These are phyloP conservation scores for Filobasidium wieringae DNA, from an alignment of 768 basidiomycete species.

Conservation along the genomic window DNA sequence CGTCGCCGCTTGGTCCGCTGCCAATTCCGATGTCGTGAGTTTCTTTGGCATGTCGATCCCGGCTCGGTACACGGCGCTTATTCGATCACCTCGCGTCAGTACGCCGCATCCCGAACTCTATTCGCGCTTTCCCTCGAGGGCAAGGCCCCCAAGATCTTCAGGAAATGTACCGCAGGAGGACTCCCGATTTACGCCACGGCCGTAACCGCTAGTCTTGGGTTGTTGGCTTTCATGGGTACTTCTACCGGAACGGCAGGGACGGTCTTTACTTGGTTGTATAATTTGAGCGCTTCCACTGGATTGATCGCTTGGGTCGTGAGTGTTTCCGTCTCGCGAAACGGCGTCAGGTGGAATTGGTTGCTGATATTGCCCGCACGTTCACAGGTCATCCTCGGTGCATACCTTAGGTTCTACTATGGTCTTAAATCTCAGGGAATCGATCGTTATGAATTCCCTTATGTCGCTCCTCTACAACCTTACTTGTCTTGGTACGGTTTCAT, in stretches of 20 bases:
- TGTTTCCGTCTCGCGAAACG: conserved; percentile 8
- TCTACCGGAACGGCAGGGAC: conserved; percentile 1
- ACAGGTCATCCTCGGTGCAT: conserved; percentile 14
- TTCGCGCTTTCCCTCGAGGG: conserved; percentile 46
- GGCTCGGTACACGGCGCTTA: conserved; percentile 6
- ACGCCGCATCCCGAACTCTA: conserved; percentile 44
- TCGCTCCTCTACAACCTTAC: conserved; percentile 38
- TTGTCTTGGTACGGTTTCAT: conserved; percentile 30
- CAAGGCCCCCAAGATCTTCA: conserved; percentile 42
- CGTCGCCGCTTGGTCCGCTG: conserved; percentile 39
- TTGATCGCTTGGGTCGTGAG: conserved; percentile 34
- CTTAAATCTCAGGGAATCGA: conserved; percentile 35
- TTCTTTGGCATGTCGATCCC: not conserved
- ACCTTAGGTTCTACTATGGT: conserved; percentile 23
- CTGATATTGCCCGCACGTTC: not conserved
- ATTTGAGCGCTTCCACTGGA: conserved; percentile 37
- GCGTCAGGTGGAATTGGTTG: not conserved
- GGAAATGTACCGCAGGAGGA: conserved; percentile 33
- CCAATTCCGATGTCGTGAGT: conserved; percentile 36
- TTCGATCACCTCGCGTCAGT: conserved; percentile 9
- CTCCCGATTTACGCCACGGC: conserved; percentile 25
- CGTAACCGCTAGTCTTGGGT: conserved; percentile 15
- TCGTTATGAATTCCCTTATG: conserved; percentile 36
- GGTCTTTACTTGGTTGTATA: conserved; percentile 30
- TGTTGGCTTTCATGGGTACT: conserved; percentile 17